Percentiles rank a stretch among this genome's conserved stretches.
phyloP scores from a whole-genome alignment of 2,329 filamentous ascomycete genomes.

The Nigrospora sphaerica region DNA sequence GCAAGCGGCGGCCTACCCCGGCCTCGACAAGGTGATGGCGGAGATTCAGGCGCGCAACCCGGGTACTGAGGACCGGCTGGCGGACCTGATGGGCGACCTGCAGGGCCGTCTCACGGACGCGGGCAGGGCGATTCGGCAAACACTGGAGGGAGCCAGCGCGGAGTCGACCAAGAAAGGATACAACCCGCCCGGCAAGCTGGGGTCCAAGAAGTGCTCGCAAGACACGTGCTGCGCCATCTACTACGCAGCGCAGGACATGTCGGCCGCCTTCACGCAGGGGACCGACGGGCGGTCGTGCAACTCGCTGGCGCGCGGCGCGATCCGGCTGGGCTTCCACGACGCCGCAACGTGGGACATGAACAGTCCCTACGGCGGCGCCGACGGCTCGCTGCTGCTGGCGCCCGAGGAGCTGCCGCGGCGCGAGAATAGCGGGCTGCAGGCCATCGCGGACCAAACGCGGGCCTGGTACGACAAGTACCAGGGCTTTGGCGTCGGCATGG shows the following conservation, averaged over 20 bases:
- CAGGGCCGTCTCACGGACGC: too few relatives aligned
- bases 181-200: slow-evolving; percentile 3
- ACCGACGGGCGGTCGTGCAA: slow-evolving; percentile 24
- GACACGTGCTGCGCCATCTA: slow-evolving; percentile 32
- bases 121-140: too few relatives aligned
- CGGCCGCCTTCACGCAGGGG: slow-evolving; percentile 19
- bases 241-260: slow-evolving; percentile 28
- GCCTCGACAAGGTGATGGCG: too few relatives aligned
- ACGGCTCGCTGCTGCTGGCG: slow-evolving; percentile 37
- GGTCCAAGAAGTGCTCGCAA: slow-evolving; percentile 13
- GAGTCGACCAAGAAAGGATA: too few relatives aligned
- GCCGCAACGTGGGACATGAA: slow-evolving; percentile 32
- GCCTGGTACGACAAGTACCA: slow-evolving; percentile 30
- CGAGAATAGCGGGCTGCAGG: slow-evolving; percentile 39
- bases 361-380: slow-evolving; percentile 32
- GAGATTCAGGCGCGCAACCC: too few relatives aligned
- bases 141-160: too few relatives aligned
- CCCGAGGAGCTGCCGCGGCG: slow-evolving; percentile 26
- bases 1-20: too few relatives aligned
- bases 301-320: slow-evolving; percentile 31
- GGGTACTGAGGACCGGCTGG: too few relatives aligned
- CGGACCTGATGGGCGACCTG: too few relatives aligned
- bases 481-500: slow-evolving; percentile 33
- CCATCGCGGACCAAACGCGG: slow-evolving; percentile 28
- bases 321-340: slow-evolving; percentile 40